A percentile compares a stretch with the other conserved stretches of the same genome.
phyloP scores from a whole-genome alignment of 495 filamentous ascomycete genomes.

The Penicillium macrosclerotiorum region DNA sequence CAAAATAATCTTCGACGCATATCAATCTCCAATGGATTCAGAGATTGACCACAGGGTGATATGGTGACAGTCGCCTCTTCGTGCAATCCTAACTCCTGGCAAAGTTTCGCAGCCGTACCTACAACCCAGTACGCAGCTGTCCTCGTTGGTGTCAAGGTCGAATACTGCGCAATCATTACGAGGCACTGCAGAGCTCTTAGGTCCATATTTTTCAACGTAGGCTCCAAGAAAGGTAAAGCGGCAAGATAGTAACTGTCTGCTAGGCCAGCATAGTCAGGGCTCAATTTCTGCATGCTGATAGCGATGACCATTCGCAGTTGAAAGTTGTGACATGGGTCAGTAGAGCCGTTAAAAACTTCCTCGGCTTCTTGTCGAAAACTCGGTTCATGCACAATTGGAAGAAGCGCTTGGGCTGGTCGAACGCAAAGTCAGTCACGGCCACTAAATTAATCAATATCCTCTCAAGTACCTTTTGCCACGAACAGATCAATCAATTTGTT shows the following conservation, averaged over 20 bases:
- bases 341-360: conserved; percentile 72
- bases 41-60: conserved; percentile 41
- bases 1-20: conserved; percentile 85
- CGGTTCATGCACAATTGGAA: conserved; percentile 81
- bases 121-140: conserved; percentile 91
- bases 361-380: conserved; percentile 72
- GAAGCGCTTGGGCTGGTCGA: conserved; percentile 72
- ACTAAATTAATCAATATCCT: background rate
- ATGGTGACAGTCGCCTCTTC: conserved; percentile 79
- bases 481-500: conserved; percentile 77
- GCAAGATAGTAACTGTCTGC: conserved; percentile 91
- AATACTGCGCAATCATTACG: conserved; percentile 85
- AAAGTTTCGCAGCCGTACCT: conserved; percentile 78
- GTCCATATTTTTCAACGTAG: conserved; percentile 74
- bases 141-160: conserved; percentile 81
- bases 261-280: conserved; percentile 73
- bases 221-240: conserved; percentile 77
- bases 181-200: conserved; percentile 87
- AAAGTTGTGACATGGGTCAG: conserved; percentile 80
- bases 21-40: conserved; percentile 73
- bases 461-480: conserved; percentile 67
- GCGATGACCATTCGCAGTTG: conserved; percentile 84
- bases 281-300: conserved; percentile 87
- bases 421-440: conserved; percentile 7
- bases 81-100: conserved; percentile 78